Evolutionary conservation across 768 basidiomycete genomes (phyloP).

Genomic region (Phlebiopsis gigantea): DNA sequence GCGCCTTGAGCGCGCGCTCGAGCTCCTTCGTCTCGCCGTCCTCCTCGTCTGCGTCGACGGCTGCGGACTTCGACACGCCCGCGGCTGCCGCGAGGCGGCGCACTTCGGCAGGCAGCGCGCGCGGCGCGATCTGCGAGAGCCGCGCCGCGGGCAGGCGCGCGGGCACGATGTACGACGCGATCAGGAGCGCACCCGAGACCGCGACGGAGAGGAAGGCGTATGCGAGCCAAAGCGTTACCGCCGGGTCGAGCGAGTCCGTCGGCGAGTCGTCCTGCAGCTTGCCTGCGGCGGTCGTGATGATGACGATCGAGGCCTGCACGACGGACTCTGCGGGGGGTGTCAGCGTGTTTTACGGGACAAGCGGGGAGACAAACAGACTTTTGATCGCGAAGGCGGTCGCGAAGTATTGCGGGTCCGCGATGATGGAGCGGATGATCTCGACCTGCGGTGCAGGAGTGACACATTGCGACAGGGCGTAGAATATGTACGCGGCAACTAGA

Average conservation of each 20-base stretch:
- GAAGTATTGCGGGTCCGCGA: slow-evolving; percentile 37
- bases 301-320: slow-evolving; percentile 37
- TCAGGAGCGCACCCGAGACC: slow-evolving; percentile 29
- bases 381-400: slow-evolving; percentile 37
- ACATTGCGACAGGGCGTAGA: slow-evolving; percentile 33
- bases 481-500: slow-evolving; percentile 36
- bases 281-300: slow-evolving; percentile 38
- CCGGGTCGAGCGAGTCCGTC: slow-evolving; percentile 31
- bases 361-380: slow-evolving; percentile 21
- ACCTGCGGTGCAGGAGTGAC: slow-evolving; percentile 34
- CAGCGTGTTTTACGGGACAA: not conserved
- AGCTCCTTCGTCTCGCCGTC: slow-evolving; percentile 19
- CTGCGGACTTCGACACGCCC: slow-evolving; percentile 14
- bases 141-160: slow-evolving; percentile 33
- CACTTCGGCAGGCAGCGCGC: slow-evolving; percentile 25
- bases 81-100: slow-evolving; percentile 22
- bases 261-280: slow-evolving; percentile 34
- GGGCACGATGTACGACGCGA: slow-evolving; percentile 23
- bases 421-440: slow-evolving; percentile 35
- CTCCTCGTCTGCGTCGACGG: slow-evolving; percentile 15
- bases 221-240: slow-evolving; percentile 34
- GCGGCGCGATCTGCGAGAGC: slow-evolving; percentile 32
- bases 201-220: slow-evolving; percentile 34
- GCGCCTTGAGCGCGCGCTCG: slow-evolving; percentile 29
- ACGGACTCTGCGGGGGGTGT: slow-evolving; percentile 29